These are phyloP conservation scores for Arthrinium phaeospermum DNA, from an alignment of 2,329 filamentous ascomycete genomes.

Conservation along the genomic window DNA sequence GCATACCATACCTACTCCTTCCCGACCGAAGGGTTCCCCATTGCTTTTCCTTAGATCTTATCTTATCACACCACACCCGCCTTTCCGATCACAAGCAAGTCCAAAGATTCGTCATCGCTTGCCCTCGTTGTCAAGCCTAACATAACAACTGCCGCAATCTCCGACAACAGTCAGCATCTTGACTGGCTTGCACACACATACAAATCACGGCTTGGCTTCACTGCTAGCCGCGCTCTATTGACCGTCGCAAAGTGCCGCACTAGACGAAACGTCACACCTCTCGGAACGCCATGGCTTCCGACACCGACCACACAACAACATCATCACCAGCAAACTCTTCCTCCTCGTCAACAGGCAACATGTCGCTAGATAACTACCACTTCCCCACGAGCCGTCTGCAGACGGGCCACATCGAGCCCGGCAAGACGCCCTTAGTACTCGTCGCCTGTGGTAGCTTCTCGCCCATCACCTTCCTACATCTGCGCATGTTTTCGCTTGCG, in stretches of 20 bases:
- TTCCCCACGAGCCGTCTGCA: constrained; percentile 68
- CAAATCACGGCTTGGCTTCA: constrained; percentile 1
- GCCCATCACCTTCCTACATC: constrained; percentile 76
- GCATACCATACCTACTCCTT: background rate
- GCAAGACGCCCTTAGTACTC: constrained; percentile 68
- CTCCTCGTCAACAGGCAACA: constrained; percentile 23
- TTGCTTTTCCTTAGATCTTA: constrained; percentile 5
- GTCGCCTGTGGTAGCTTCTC: constrained; percentile 77
- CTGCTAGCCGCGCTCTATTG: background rate
- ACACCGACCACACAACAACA: constrained; percentile 15
- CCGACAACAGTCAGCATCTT: background rate
- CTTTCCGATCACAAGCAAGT: background rate
- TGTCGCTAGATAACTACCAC: constrained; percentile 52
- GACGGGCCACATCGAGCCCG: constrained; percentile 58
- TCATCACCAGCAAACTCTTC: constrained; percentile 2
- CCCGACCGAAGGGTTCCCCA: background rate
- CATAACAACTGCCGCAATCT: background rate
- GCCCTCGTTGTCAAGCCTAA: background rate
- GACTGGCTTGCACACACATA: background rate
- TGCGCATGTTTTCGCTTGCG: constrained; percentile 90
- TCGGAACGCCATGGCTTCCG: constrained; percentile 18
- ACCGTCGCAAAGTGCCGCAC: background rate
- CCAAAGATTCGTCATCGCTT: constrained; percentile 12
- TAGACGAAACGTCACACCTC: background rate
- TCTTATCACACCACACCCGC: constrained; percentile 11